Evolutionary conservation across 441 rosid species (phyloP).

Genomic region (Populus trichocarpa): DNA sequence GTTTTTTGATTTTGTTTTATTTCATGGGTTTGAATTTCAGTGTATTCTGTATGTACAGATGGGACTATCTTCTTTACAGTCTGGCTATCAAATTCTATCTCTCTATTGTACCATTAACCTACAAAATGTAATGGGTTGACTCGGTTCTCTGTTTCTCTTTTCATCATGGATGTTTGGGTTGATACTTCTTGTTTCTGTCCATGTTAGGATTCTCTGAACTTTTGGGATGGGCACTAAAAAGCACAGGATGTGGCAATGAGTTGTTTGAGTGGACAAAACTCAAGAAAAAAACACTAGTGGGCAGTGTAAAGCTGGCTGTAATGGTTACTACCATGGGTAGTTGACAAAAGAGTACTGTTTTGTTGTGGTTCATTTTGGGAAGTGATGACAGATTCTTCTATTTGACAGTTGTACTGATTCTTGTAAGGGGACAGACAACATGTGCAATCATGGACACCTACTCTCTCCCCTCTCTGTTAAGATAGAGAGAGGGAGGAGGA

Average conservation of each 20-base stretch:
- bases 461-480: neutral
- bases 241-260: neutral
- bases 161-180: neutral
- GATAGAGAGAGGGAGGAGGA: neutral
- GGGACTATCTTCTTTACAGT: constrained; percentile 32
- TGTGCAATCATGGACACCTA: constrained; percentile 17
- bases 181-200: constrained; percentile 8
- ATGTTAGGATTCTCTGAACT: constrained; percentile 10
- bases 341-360: constrained; percentile 12
- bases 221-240: constrained; percentile 3
- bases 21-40: constrained; percentile 25
- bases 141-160: neutral
- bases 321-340: constrained; percentile 1
- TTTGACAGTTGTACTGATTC: constrained; percentile 32
- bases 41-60: constrained; percentile 34
- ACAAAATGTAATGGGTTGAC: neutral
- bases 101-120: neutral
- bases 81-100: constrained; percentile 25
- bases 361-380: constrained; percentile 8
- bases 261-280: neutral
- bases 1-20: constrained; percentile 6
- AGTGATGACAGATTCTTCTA: constrained; percentile 15
- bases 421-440: constrained; percentile 22
- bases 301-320: neutral
- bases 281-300: neutral